These are phyloP conservation scores for Nannochloropsis salina DNA, from an alignment of 108 stramenopile species.

Conservation along the genomic window DNA sequence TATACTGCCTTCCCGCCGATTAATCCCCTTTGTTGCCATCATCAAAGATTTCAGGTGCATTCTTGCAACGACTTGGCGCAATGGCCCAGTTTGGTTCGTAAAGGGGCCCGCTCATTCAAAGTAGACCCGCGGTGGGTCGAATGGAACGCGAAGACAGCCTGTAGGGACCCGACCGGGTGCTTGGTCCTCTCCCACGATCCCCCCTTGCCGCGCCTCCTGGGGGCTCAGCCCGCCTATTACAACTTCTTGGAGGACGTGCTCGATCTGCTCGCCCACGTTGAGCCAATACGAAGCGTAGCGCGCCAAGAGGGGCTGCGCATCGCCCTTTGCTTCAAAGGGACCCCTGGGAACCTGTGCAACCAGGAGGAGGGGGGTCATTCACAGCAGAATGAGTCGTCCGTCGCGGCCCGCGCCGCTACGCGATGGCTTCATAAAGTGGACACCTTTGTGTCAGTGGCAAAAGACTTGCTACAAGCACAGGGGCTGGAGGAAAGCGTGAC, in stretches of 20 bases:
- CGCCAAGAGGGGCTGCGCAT: background rate
- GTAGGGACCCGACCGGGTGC: background rate
- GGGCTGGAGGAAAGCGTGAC: background rate
- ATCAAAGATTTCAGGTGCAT: background rate
- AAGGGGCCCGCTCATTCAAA: background rate
- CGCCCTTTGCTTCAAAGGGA: conserved; percentile 5
- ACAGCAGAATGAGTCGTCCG: no score
- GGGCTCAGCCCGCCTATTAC: background rate
- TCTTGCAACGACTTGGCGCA: background rate
- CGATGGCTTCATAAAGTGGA: background rate
- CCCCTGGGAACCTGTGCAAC: background rate
- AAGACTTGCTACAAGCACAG: background rate
- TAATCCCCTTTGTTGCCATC: background rate
- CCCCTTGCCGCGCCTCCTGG: background rate
- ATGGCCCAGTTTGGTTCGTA: background rate
- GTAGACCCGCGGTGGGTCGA: background rate
- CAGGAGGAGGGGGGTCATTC: background rate
- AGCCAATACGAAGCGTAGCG: background rate
- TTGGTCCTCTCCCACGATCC: conserved; percentile 8
- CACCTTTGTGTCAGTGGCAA: background rate
- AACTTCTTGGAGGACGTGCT: conserved; percentile 5
- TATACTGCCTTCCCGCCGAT: background rate
- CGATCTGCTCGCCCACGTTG: background rate
- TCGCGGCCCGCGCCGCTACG: background rate
- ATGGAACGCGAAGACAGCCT: background rate